phyloP scores from a whole-genome alignment of 2,329 filamentous ascomycete species.

The Volutella citrinella region DNA sequence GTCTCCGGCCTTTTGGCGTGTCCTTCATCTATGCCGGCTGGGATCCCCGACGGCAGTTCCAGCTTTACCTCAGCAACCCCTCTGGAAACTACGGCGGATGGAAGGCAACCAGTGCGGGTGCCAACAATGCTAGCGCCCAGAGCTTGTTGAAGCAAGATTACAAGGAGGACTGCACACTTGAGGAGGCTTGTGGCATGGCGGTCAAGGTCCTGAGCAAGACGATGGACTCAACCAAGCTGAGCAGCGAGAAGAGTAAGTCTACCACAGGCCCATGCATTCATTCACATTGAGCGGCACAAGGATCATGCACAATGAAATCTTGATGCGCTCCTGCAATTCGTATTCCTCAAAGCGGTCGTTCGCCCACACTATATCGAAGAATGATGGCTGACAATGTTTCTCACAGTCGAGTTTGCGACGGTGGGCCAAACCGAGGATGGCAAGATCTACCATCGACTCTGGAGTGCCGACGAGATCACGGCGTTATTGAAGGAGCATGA shows the following conservation, averaged over 20 bases:
- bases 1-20: slow-evolving; percentile 95
- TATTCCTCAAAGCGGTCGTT: too few relatives aligned
- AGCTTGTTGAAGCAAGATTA: slow-evolving; percentile 98
- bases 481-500: slow-evolving; percentile 92
- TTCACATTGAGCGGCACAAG: not conserved
- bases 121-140: slow-evolving; percentile 97
- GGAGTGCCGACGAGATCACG: slow-evolving; percentile 96
- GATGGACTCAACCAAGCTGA: slow-evolving; percentile 98
- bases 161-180: slow-evolving; percentile 94
- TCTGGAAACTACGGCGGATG: slow-evolving; percentile 98
- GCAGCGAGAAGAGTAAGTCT: slow-evolving; percentile 92
- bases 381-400: slow-evolving; percentile 16
- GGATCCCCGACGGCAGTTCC: slow-evolving; percentile 94
- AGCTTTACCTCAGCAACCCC: slow-evolving; percentile 98
- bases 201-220: slow-evolving; percentile 99
- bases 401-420: slow-evolving; percentile 90
- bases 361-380: not conserved
- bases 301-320: too few relatives aligned
- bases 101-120: slow-evolving; percentile 97
- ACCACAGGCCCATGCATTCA: too few relatives aligned
- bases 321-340: too few relatives aligned
- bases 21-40: slow-evolving; percentile 99
- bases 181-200: slow-evolving; percentile 94
- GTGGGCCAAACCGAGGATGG: slow-evolving; percentile 93
- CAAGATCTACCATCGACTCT: slow-evolving; percentile 97